phyloP scores from a whole-genome alignment of 371 early-diverging fungal genomes.

The Syncephalastrum monosporum region DNA sequence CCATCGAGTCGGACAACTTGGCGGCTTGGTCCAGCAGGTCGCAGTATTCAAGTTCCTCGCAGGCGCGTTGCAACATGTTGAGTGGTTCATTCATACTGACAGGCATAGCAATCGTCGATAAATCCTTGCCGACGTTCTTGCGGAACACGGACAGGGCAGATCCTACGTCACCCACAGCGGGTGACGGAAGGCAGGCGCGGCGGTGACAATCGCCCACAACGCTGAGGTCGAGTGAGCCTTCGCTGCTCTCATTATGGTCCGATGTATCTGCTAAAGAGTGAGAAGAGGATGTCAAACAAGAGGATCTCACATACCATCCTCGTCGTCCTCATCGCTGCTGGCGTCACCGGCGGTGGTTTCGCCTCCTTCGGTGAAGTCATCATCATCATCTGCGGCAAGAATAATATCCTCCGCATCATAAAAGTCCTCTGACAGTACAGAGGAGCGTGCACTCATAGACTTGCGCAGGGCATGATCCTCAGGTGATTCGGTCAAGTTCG shows the following conservation, averaged over 20 bases:
- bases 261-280: slow-evolving; percentile 1
- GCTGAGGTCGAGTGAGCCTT: slow-evolving; percentile 11
- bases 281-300: not conserved
- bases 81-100: slow-evolving; percentile 91
- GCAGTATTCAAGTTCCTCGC: slow-evolving; percentile 89
- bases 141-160: slow-evolving; percentile 79
- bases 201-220: slow-evolving; percentile 32
- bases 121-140: slow-evolving; percentile 93
- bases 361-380: slow-evolving; percentile 18
- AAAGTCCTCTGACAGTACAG: slow-evolving; percentile 45
- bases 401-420: slow-evolving; percentile 64
- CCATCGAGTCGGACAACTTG: slow-evolving; percentile 59
- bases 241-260: slow-evolving; percentile 9
- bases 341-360: slow-evolving; percentile 17
- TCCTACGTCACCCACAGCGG: slow-evolving; percentile 71
- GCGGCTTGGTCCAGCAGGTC: slow-evolving; percentile 78
- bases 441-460: slow-evolving; percentile 13
- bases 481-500: not conserved
- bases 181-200: slow-evolving; percentile 65
- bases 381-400: slow-evolving; percentile 34
- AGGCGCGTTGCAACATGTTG: slow-evolving; percentile 82
- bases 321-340: slow-evolving; percentile 24
- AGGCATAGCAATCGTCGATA: slow-evolving; percentile 91
- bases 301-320: slow-evolving; percentile 16
- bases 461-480: not conserved